Conservation (phyloP, 2,329 filamentous ascomycete species). For the Sporothrix curviconia region DNA sequence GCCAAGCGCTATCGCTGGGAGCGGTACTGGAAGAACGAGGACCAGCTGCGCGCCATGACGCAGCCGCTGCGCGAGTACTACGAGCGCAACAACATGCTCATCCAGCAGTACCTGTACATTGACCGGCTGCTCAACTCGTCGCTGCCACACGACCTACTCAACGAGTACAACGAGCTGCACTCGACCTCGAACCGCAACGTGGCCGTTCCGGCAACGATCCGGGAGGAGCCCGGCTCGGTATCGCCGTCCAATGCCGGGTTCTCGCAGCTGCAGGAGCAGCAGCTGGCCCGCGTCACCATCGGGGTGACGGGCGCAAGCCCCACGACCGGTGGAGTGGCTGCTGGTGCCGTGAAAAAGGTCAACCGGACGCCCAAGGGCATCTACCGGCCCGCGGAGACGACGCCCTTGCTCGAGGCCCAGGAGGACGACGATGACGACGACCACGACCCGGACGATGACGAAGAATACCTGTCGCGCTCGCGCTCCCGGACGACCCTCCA, state of each 20-base stretch:
- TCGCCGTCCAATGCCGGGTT: conserved; percentile 26
- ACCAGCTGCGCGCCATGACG: conserved; percentile 64
- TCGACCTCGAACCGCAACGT: conserved; percentile 47
- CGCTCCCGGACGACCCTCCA: not conserved
- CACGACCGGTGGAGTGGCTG: not conserved
- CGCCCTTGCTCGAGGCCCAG: conserved; percentile 51
- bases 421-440: conserved; percentile 40
- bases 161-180: conserved; percentile 70
- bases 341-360: conserved; percentile 41
- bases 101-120: conserved; percentile 91
- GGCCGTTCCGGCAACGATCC: conserved; percentile 66
- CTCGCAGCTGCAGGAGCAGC: not conserved
- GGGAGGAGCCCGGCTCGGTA: conserved; percentile 50
- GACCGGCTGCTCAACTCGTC: conserved; percentile 85
- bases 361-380: conserved; percentile 80
- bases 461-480: conserved; percentile 25
- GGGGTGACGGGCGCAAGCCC: not conserved
- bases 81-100: conserved; percentile 77
- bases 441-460: conserved; percentile 35
- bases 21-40: conserved; percentile 75
- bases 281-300: not conserved
- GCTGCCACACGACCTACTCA: conserved; percentile 83
- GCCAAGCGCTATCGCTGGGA: conserved; percentile 84
- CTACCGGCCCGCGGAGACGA: conserved; percentile 67
- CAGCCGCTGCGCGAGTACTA: conserved; percentile 81